Evolutionary conservation across 1,284 basidiomycete species (phyloP).

Genomic region (Ganoderma lingzhi): DNA sequence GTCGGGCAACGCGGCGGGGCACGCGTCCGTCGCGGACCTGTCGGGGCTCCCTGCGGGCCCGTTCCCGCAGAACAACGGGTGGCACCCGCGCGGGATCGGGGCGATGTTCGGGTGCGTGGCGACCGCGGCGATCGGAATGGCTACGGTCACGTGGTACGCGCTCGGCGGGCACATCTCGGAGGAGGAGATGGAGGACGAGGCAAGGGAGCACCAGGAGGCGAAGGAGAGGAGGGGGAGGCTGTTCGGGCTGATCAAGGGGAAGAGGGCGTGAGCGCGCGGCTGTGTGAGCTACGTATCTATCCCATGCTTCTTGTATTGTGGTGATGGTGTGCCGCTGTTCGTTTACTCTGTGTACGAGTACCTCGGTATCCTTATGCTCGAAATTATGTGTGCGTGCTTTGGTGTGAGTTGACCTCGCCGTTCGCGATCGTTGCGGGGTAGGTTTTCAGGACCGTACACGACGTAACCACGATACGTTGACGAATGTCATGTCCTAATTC

Average conservation of each 20-base stretch:
- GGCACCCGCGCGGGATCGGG: slow-evolving; percentile 81
- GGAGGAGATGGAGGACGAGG: slow-evolving; percentile 81
- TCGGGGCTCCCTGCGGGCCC: slow-evolving; percentile 71
- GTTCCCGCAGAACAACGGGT: slow-evolving; percentile 77
- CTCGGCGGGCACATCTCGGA: slow-evolving; percentile 73
- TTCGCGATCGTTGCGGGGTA: background rate
- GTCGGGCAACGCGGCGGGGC: slow-evolving; percentile 85
- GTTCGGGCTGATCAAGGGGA: slow-evolving; percentile 41
- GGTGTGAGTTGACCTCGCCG: background rate
- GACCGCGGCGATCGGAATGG: slow-evolving; percentile 84
- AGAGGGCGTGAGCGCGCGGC: background rate
- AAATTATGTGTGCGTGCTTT: background rate
- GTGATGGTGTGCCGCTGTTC: too few species aligned
- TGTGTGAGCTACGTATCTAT: background rate
- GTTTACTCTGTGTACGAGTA: slow-evolving; percentile 6
- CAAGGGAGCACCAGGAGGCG: slow-evolving; percentile 57
- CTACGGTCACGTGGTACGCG: slow-evolving; percentile 85
- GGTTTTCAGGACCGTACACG: background rate
- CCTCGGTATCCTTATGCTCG: background rate
- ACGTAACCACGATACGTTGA: background rate
- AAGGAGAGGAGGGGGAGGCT: slow-evolving; percentile 55
- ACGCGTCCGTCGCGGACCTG: slow-evolving; percentile 69
- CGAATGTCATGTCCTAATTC: background rate
- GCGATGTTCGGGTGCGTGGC: slow-evolving; percentile 89
- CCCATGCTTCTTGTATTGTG: background rate